Evolutionary conservation across 495 filamentous ascomycete genomes (phyloP).

Genomic region (Hamigera avellanea): DNA sequence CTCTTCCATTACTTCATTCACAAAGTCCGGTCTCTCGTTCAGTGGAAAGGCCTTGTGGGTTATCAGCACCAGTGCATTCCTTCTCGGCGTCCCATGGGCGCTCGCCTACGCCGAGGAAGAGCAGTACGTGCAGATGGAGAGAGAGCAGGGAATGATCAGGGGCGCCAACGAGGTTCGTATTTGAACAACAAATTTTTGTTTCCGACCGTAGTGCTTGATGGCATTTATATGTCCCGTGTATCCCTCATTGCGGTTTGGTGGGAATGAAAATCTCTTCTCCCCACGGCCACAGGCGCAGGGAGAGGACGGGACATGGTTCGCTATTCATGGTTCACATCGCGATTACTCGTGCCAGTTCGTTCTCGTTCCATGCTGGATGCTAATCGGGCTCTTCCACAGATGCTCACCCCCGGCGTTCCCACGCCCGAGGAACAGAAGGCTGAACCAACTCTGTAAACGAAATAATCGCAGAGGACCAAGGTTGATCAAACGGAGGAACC

Average conservation of each 20-base stretch:
- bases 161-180: conserved; percentile 55
- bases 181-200: neutral
- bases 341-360: too few relatives aligned
- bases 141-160: conserved; percentile 92
- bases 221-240: neutral
- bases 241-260: neutral
- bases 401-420: conserved; percentile 33
- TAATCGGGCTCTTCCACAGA: conserved; percentile 15
- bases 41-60: conserved; percentile 80
- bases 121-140: conserved; percentile 90
- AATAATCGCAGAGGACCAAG: conserved; percentile 12
- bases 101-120: conserved; percentile 92
- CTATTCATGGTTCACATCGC: too few relatives aligned
- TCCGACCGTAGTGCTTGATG: neutral
- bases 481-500: neutral
- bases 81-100: conserved; percentile 87
- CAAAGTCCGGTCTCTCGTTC: conserved; percentile 51
- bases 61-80: conserved; percentile 71
- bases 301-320: too few relatives aligned
- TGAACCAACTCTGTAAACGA: conserved; percentile 32
- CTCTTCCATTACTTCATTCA: conserved; percentile 41
- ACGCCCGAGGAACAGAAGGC: conserved; percentile 23
- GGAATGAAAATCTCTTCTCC: neutral
- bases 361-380: neutral
- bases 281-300: too few relatives aligned